Base-by-base conservation (phyloP, 768 basidiomycete genomes). In the Leccinum barrowsii region DNA sequence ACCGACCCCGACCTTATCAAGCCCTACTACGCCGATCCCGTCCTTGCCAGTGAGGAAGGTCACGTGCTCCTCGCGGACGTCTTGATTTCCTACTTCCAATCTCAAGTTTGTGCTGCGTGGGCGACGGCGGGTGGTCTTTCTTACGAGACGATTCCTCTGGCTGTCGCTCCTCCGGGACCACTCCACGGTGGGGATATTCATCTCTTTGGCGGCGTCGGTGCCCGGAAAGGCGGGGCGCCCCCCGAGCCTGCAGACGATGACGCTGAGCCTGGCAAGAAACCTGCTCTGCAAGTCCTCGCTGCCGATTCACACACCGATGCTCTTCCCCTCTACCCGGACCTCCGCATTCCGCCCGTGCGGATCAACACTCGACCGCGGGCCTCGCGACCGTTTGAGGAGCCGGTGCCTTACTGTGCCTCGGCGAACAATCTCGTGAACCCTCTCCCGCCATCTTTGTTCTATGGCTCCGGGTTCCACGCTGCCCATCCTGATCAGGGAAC, bases 401-500 rank as follows among this genome's bases (percentile, higher is more conserved):
- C 96, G 52, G 81, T 85, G 40, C 97, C 96, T 7, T 94, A 82
- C 76, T 98, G 97, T 73, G 94, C 92, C 0, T 89, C 87, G 21
- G 97, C 97, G n/a, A 96, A 98, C 73, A 95, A 99, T 71, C 80
- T 98, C 53, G 92, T 99, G 73, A 98, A 98, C 75, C 97, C 97
- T 1, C 80, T 98, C 0, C 96, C 96, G n/a, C 85, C 88, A 0
- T 92, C 91, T 30, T 75, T 98, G 64, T 98, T 98, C 77, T 90
- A 89, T 60, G 97, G 94, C 30, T 87, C 89, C 0, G 97, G 97
- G 6, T 99, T 96, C 96, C 79, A 82, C 59, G 83, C 83, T 1
- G 83, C 81, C 67, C 92, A 94, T 71, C 92, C 90, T 0, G 71
- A 81, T 2, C 74, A 80, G 52, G 71, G 78, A 50, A 59, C 66